Percentiles rank a stretch among this genome's conserved stretches.
phyloP scores from a whole-genome alignment of 2,329 filamentous ascomycete species.

The Fusarium odoratissimum region DNA sequence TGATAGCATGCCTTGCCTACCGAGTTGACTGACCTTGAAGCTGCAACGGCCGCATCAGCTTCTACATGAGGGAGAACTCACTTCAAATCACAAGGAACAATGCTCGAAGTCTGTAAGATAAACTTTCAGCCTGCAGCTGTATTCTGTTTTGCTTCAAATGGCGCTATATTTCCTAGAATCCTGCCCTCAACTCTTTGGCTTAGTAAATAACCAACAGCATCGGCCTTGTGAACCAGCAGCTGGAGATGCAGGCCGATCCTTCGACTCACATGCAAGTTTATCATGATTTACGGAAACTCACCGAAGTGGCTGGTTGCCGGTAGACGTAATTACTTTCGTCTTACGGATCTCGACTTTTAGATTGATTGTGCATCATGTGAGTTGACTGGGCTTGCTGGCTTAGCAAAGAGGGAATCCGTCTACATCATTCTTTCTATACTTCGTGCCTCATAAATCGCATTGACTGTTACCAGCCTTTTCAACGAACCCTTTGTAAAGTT shows the following conservation, averaged over 20 bases:
- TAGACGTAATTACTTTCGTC: neutral
- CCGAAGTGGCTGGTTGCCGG: neutral
- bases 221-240: neutral
- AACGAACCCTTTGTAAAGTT: accelerated
- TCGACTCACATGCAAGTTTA: neutral
- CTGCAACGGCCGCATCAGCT: accelerated
- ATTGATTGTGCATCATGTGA: neutral
- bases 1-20: no score
- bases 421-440: accelerated
- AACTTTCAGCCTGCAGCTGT: neutral
- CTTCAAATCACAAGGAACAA: neutral
- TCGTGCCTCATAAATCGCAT: accelerated
- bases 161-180: accelerated
- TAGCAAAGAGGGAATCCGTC: neutral
- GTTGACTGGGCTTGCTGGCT: neutral
- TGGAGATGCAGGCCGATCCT: neutral
- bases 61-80: accelerated
- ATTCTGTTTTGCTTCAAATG: accelerated
- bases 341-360: neutral
- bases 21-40: neutral
- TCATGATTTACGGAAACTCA: neutral
- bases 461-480: accelerated
- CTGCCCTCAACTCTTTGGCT: accelerated
- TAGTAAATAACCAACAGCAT: neutral
- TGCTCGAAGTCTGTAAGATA: accelerated